Evolutionary conservation across 2,329 filamentous ascomycete species (phyloP).

Genomic region (Apiospora saccharicola): DNA sequence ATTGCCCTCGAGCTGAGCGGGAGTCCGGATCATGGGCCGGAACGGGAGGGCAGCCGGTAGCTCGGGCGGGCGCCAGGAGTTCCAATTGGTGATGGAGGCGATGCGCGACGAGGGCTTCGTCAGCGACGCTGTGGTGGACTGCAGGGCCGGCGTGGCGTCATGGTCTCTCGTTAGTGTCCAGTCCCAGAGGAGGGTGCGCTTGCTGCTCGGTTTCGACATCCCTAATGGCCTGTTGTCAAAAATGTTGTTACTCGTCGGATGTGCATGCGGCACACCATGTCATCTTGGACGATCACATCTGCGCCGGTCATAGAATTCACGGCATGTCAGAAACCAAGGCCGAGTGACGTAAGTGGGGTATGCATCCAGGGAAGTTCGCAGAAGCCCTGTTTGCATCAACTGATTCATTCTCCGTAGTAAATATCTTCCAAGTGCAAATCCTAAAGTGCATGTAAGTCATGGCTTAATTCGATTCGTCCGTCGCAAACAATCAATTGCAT

Average conservation of each 20-base stretch:
- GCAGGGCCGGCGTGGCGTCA: constrained; percentile 22
- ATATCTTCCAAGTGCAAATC: neutral
- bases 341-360: neutral
- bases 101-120: constrained; percentile 24
- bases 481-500: neutral
- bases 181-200: constrained; percentile 33
- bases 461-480: neutral
- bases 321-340: neutral
- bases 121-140: constrained; percentile 26
- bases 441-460: neutral
- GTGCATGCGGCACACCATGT: neutral
- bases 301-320: neutral
- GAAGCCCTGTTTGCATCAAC: neutral
- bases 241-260: too few species aligned
- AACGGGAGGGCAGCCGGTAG: constrained; percentile 43
- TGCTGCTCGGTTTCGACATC: neutral
- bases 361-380: neutral
- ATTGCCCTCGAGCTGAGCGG: constrained; percentile 44
- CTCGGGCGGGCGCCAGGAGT: constrained; percentile 37
- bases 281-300: neutral
- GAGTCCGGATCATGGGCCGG: constrained; percentile 54
- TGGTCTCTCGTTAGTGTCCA: constrained; percentile 29
- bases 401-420: neutral
- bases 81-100: constrained; percentile 36
- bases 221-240: too few species aligned